Evolutionary conservation across 768 basidiomycete species (phyloP), one percentile per base, ranked within the genome.

Genomic region (Antrodiella citrinella): DNA sequence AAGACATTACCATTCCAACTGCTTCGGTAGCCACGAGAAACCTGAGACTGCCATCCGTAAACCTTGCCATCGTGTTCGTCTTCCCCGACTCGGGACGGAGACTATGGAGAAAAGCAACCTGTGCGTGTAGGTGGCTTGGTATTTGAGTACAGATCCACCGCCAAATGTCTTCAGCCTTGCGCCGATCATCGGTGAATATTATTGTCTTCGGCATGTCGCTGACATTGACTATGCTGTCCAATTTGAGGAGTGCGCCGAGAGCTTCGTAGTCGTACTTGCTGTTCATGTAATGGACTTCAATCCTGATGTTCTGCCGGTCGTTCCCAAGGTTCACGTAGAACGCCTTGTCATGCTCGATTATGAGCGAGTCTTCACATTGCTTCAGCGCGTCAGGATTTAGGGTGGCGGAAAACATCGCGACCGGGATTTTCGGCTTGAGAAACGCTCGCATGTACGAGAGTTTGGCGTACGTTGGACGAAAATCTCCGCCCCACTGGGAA

Each of bases 351-450:
- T 5, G 2, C 13, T 10, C 9, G 35, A 48, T 4, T 3, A 3
- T 7, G 18, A 52, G 51, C 18, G 3, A 19, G 26, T 3, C 42
- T 15, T 26, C n/a, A 11, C 43, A 19, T 11, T 42, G 24, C 2
- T 4, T 19, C 1, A 71, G 57, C 2, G 54, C 60, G 7, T 21
- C 18, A 0, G 65, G 66, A 12, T 62, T 50, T 4, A 71, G 40
- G 0, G 70, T 71, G 1, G 71, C 69, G 7, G 70, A 67, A 2
- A 65, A 60, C 1, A 61, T 55, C 1, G 66, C 51, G 26, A 70
- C 49, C 7, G 70, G 67, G 12, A 65, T 57, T 10, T 58, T 42
- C 2, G 58, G 45, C 0, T 67, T 64, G 19, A 70, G 45, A 20
- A 68, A 62, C 0, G 65, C 54, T 0, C 65, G 66, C 3, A 72